Evolutionary conservation across 345 rosid species (phyloP).

Genomic region (Schrenkiella parvula): DNA sequence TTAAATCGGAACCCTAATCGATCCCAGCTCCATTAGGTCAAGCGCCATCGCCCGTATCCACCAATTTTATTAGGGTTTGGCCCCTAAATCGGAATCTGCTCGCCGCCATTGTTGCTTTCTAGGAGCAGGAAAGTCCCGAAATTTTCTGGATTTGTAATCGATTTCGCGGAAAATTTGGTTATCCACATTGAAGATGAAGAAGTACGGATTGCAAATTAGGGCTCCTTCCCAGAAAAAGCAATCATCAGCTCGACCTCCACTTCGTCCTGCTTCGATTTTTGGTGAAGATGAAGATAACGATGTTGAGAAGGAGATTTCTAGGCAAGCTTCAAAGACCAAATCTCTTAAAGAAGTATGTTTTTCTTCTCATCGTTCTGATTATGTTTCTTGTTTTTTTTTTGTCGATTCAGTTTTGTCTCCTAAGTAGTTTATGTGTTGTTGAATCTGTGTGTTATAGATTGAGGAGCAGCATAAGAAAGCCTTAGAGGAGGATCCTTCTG

Average conservation of each 20-base stretch:
- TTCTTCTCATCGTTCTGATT: background rate
- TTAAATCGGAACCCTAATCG: background rate
- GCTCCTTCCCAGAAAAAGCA: constrained; percentile 61
- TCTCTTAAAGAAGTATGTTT: constrained; percentile 59
- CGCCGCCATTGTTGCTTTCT: background rate
- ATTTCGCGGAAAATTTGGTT: background rate
- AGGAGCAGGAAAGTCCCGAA: background rate
- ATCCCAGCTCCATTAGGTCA: background rate
- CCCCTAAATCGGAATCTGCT: background rate
- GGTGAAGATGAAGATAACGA: constrained; percentile 56
- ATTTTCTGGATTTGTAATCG: background rate
- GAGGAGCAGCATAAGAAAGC: constrained; percentile 90
- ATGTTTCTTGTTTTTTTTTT: background rate
- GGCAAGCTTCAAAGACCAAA: constrained; percentile 73
- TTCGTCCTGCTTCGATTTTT: constrained; percentile 46
- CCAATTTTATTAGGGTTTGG: background rate
- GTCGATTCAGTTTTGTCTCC: background rate
- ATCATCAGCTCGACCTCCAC: constrained; percentile 50
- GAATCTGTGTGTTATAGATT: constrained; percentile 36
- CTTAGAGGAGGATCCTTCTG: constrained; percentile 76
- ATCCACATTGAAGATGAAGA: constrained; percentile 48
- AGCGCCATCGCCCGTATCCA: background rate
- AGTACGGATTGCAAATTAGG: constrained; percentile 84
- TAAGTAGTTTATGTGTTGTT: background rate
- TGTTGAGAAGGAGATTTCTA: constrained; percentile 73